Conservation (phyloP, 2,329 filamentous ascomycete genomes). For the Cordyceps tenuipes region DNA sequence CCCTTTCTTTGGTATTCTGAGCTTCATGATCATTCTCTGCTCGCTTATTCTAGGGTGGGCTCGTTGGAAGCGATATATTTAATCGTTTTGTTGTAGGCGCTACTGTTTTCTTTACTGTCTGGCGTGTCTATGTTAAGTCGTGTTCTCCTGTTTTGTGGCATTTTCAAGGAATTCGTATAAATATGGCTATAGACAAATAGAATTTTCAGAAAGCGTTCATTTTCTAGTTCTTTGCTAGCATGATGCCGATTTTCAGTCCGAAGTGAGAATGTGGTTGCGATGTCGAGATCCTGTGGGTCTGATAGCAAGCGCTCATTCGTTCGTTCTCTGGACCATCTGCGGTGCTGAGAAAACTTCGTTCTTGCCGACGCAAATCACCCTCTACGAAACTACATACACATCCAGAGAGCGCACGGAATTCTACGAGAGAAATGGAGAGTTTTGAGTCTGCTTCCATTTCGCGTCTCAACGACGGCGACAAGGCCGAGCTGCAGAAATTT, state of each 20-base stretch:
- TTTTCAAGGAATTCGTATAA: background rate
- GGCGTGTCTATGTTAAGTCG: background rate
- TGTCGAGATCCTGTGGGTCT: background rate
- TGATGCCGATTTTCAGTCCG: no score
- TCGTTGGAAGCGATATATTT: conserved; percentile 40
- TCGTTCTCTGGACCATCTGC: background rate
- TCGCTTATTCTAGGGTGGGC: conserved; percentile 38
- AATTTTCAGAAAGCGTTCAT: background rate
- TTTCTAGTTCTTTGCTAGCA: background rate
- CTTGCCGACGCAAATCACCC: background rate
- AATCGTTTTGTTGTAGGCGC: conserved; percentile 5
- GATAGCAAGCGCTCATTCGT: background rate
- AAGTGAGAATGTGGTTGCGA: no score
- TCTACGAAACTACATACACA: background rate
- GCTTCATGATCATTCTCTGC: conserved; percentile 46
- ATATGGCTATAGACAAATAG: background rate
- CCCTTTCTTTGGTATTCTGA: conserved; percentile 44
- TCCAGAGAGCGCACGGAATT: background rate
- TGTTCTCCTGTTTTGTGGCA: background rate
- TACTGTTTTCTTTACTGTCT: background rate
- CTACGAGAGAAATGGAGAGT: conserved; percentile 25
- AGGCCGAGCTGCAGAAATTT: conserved; percentile 80
- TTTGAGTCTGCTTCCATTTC: conserved; percentile 56
- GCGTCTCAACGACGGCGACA: conserved; percentile 72
- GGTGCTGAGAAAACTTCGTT: background rate